Evolutionary conservation across 1,139 yeast species (phyloP).

Genomic region (Groenewaldozyma auringiensis): DNA sequence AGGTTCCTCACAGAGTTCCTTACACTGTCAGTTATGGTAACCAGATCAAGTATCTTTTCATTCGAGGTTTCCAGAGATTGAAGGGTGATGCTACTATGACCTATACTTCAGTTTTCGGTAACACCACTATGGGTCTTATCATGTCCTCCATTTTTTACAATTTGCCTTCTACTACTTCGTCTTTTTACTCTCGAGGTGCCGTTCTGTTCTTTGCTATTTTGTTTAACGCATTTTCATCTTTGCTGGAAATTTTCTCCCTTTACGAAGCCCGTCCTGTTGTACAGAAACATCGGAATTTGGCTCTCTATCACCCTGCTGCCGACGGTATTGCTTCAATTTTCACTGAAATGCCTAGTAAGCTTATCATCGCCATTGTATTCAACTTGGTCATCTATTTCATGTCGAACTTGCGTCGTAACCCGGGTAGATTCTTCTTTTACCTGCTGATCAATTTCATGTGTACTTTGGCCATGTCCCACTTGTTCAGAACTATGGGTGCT

Average conservation of each 20-base stretch:
- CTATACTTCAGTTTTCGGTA: slow-evolving; percentile 51
- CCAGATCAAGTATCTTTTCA: slow-evolving; percentile 56
- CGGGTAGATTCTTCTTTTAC: slow-evolving; percentile 66
- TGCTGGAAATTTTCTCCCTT: slow-evolving; percentile 63
- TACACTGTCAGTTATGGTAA: slow-evolving; percentile 56
- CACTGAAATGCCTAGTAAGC: slow-evolving; percentile 60
- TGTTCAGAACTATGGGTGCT: slow-evolving; percentile 68
- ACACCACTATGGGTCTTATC: slow-evolving; percentile 65
- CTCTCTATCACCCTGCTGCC: slow-evolving; percentile 70
- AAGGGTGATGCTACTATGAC: slow-evolving; percentile 63
- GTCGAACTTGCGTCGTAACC: slow-evolving; percentile 55
- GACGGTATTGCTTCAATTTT: slow-evolving; percentile 65
- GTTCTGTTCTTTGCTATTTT: slow-evolving; percentile 69
- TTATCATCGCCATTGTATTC: slow-evolving; percentile 48
- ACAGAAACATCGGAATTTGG: slow-evolving; percentile 71
- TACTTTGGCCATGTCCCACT: slow-evolving; percentile 59
- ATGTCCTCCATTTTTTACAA: slow-evolving; percentile 72
- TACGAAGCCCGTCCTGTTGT: slow-evolving; percentile 72
- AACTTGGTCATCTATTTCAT: slow-evolving; percentile 59
- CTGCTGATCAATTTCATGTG: slow-evolving; percentile 46
- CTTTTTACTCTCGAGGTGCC: slow-evolving; percentile 63
- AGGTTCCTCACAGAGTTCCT: slow-evolving; percentile 47
- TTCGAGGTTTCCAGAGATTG: slow-evolving; percentile 56
- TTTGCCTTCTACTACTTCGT: slow-evolving; percentile 39
- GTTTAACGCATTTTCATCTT: slow-evolving; percentile 68